Percentiles rank a stretch among this genome's conserved stretches.
Evolutionary conservation across 495 filamentous ascomycete species (phyloP).

Genomic region (Sabuloglossum arenarium): DNA sequence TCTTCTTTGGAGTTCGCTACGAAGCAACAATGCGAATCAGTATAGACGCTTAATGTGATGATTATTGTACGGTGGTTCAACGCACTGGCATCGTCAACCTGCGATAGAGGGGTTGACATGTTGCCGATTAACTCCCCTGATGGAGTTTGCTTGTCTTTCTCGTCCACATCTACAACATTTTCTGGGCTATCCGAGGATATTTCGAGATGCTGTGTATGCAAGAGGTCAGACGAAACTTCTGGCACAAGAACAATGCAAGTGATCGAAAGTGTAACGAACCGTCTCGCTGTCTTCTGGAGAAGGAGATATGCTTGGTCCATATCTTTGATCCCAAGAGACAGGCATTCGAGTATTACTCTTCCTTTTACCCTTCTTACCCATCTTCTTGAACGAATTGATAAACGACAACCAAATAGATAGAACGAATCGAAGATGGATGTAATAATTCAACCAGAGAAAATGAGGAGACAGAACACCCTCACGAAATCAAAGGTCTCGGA

Average conservation of each 20-base stretch:
- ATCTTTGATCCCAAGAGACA: neutral
- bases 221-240: neutral
- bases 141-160: neutral
- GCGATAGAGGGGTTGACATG: neutral
- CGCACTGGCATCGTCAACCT: neutral
- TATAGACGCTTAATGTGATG: neutral
- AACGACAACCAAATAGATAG: neutral
- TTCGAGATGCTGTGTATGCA: neutral
- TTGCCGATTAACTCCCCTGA: neutral
- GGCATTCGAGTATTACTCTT: neutral
- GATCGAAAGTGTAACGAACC: neutral
- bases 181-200: neutral
- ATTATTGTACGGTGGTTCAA: neutral
- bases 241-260: slow-evolving; percentile 1
- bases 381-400: neutral
- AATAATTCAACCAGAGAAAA: slow-evolving; percentile 5
- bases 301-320: neutral
- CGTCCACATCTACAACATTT: neutral
- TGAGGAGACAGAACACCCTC: slow-evolving; percentile 3
- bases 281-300: neutral
- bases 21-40: neutral
- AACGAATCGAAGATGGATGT: neutral
- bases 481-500: neutral
- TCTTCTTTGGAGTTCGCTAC: neutral
- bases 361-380: neutral